Conservation (phyloP, 2,329 filamentous ascomycete species). For the Gliomastix tumulicola region DNA sequence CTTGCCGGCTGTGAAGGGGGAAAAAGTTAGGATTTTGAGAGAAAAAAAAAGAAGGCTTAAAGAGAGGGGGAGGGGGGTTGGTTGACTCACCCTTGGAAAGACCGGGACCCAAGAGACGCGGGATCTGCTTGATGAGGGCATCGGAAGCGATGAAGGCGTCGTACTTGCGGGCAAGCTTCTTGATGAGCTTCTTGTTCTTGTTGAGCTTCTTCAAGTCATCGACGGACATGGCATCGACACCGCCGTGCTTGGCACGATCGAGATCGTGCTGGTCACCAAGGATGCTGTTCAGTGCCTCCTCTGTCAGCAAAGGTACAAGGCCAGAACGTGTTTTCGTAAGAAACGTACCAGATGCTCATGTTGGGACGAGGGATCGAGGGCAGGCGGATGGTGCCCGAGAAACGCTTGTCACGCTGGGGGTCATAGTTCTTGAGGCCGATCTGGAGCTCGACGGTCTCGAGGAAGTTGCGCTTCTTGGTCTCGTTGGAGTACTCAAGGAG, state of each 20-base stretch:
- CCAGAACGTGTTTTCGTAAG: too few relatives aligned
- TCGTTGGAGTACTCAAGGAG: constrained; percentile 90
- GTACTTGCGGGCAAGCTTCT: constrained; percentile 99
- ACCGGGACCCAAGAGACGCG: constrained; percentile 97
- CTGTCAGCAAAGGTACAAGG: too few relatives aligned
- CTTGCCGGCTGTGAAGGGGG: constrained; percentile 74
- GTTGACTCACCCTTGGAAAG: constrained; percentile 79
- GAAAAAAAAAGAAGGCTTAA: constrained; percentile 7
- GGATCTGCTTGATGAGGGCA: constrained; percentile 98
- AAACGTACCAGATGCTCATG: constrained; percentile 88
- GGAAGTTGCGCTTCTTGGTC: constrained; percentile 97
- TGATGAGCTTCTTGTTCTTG: constrained; percentile 99
- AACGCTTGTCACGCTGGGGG: constrained; percentile 99
- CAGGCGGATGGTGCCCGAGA: constrained; percentile 97
- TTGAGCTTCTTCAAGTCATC: constrained; percentile 99
- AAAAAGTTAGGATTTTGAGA: constrained; percentile 9
- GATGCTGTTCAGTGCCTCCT: too few relatives aligned
- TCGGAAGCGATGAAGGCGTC: constrained; percentile 98
- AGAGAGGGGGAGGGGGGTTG: neutral
- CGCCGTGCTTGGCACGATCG: constrained; percentile 98
- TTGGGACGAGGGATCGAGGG: constrained; percentile 84
- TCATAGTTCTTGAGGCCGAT: constrained; percentile 99
- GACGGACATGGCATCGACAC: constrained; percentile 94
- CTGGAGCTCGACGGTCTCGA: constrained; percentile 86
- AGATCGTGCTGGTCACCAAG: constrained; percentile 87